Conservation (phyloP, 177 flowering plant genomes). For the Vitis hybrid region DNA sequence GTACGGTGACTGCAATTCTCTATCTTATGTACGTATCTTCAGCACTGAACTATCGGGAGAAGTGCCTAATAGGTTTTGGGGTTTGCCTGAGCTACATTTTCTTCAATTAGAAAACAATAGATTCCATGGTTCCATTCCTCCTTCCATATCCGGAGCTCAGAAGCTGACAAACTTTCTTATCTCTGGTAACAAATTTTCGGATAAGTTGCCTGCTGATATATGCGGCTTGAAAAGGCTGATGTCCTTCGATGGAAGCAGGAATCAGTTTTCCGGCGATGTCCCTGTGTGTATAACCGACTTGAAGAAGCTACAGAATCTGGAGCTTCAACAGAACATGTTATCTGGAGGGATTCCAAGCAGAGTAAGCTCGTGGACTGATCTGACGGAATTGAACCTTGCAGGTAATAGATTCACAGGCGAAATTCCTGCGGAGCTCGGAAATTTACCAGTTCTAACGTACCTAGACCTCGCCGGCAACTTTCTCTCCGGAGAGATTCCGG, state of each 20-base stretch:
- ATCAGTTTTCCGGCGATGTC: constrained; percentile 48
- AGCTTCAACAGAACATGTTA: constrained; percentile 47
- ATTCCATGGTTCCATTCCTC: constrained; percentile 52
- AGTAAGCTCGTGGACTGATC: constrained; percentile 38
- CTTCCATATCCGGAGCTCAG: constrained; percentile 32
- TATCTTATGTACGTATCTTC: constrained; percentile 43
- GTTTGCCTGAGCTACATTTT: constrained; percentile 27
- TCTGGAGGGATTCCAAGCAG: constrained; percentile 48
- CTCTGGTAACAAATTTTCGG: constrained; percentile 50
- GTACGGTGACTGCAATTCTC: constrained; percentile 46
- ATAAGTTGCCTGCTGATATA: constrained; percentile 40
- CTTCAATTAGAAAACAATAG: constrained; percentile 42
- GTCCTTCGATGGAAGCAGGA: constrained; percentile 35
- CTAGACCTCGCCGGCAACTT: constrained; percentile 62
- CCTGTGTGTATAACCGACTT: constrained; percentile 54
- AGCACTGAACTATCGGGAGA: constrained; percentile 46
- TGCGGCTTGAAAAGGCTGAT: constrained; percentile 33
- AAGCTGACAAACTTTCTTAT: constrained; percentile 29
- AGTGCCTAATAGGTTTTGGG: constrained; percentile 50
- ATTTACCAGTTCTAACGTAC: constrained; percentile 45
- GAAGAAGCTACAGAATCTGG: constrained; percentile 40
- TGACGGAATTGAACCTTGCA: constrained; percentile 57
- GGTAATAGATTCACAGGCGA: constrained; percentile 48
- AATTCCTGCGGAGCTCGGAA: constrained; percentile 59
- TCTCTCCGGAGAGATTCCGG: constrained; percentile 64